Conservation (phyloP, 2,329 filamentous ascomycete genomes). For the Fusarium nematophilum region DNA sequence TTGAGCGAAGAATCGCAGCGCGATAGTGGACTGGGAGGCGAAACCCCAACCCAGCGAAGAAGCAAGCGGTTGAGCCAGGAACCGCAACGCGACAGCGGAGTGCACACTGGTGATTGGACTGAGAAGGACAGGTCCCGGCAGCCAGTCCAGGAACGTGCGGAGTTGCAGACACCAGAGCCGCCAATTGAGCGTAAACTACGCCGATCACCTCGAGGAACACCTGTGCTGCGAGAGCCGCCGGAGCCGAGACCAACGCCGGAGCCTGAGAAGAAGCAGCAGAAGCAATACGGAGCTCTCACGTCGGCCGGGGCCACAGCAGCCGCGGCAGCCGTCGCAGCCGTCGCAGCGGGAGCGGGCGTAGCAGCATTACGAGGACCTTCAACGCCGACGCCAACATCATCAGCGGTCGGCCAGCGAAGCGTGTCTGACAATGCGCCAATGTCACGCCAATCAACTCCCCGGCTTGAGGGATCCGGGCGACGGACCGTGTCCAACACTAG, state of each 20-base stretch:
- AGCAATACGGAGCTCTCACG: conserved; percentile 46
- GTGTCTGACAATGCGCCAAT: conserved; percentile 52
- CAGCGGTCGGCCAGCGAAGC: conserved; percentile 41
- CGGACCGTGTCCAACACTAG: conserved; percentile 66
- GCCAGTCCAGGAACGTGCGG: conserved; percentile 32
- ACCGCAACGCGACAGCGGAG: conserved; percentile 65
- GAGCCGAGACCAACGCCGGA: conserved; percentile 54
- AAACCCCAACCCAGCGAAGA: conserved; percentile 56
- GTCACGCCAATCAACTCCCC: conserved; percentile 37
- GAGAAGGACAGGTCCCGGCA: conserved; percentile 46
- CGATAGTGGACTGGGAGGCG: conserved; percentile 63
- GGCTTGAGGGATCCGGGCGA: conserved; percentile 45
- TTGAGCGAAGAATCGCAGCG: conserved; percentile 54
- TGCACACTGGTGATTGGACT: conserved; percentile 63
- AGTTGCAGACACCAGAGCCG: conserved; percentile 45
- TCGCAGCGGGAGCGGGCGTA: conserved; percentile 26
- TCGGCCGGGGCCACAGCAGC: conserved; percentile 24
- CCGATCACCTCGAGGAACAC: conserved; percentile 51
- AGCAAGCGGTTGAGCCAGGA: conserved; percentile 50
- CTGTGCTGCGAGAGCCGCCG: conserved; percentile 54
- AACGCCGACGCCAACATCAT: conserved; percentile 26
- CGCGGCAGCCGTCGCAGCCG: conserved; percentile 19
- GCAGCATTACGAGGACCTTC: conserved; percentile 26
- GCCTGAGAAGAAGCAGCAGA: conserved; percentile 55
- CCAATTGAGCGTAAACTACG: conserved; percentile 42